Evolutionary conservation across 805 yeast species (phyloP).

Genomic region (Ogataea paraovalis): DNA sequence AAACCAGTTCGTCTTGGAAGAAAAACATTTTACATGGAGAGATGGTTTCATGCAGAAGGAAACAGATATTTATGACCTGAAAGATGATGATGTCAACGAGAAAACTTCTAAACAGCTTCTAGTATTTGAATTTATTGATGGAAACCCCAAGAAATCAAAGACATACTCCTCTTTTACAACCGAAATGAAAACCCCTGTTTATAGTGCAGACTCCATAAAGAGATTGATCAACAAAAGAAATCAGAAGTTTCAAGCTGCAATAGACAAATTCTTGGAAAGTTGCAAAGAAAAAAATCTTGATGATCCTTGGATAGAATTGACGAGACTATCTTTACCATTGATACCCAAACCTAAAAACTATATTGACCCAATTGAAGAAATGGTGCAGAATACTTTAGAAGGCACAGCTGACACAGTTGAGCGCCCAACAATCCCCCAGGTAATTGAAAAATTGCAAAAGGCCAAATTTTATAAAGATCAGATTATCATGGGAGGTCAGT

Average conservation of each 20-base stretch:
- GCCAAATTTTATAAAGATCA: slow-evolving; percentile 58
- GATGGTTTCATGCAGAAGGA: slow-evolving; percentile 58
- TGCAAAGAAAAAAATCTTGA: slow-evolving; percentile 27
- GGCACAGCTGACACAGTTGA: slow-evolving; percentile 15
- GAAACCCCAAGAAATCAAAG: slow-evolving; percentile 47
- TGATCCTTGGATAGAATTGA: slow-evolving; percentile 42
- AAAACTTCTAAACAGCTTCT: slow-evolving; percentile 48
- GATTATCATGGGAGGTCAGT: slow-evolving; percentile 48
- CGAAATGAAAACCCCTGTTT: slow-evolving; percentile 46
- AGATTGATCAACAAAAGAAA: slow-evolving; percentile 57
- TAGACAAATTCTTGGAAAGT: slow-evolving; percentile 34
- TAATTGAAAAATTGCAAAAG: slow-evolving; percentile 46
- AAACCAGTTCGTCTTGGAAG: slow-evolving; percentile 49
- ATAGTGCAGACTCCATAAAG: slow-evolving; percentile 54
- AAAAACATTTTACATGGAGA: slow-evolving; percentile 38
- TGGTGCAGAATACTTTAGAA: slow-evolving; percentile 35
- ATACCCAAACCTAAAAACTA: slow-evolving; percentile 49
- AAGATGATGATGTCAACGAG: slow-evolving; percentile 31
- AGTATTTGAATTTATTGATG: slow-evolving; percentile 76
- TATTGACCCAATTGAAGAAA: slow-evolving; percentile 59
- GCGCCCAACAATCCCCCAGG: slow-evolving; percentile 36
- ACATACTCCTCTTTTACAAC: slow-evolving; percentile 39
- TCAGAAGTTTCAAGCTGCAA: slow-evolving; percentile 42
- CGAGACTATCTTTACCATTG: slow-evolving; percentile 29
- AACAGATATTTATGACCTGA: slow-evolving; percentile 47